Base-by-base conservation (phyloP, 2,329 filamentous ascomycete genomes). In the Arthrobotrys sinensis region DNA sequence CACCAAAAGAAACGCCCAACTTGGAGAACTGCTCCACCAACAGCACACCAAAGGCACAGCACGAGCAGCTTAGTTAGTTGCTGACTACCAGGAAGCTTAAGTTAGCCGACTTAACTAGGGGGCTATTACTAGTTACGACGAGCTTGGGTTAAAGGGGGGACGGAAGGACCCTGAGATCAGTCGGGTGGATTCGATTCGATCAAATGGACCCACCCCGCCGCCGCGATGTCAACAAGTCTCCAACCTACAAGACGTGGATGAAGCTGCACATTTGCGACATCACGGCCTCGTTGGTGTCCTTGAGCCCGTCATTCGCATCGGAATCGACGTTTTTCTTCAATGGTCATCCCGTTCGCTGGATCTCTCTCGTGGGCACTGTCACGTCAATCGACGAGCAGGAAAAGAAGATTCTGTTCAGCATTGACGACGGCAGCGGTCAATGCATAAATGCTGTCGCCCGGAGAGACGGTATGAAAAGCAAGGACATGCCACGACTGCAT, bases 391-490 rank as follows among this genome's bases (percentile, higher is more conserved):
- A 78, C 8, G 67, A 63, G 19, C 52, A 72, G 4, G 75, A 78
- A 12, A 71, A 67, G 21, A 36, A 32, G 60, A 55, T 64, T 14
- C n/a, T 68, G 2, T 72, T 52, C 46, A 72, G 52, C 43, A 72
- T 78, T 50, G 75, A 78, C 67, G 75, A 78, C 53, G 75, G 75
- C 32, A 78, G 75, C 53, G 75, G 75, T 11, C 67, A 78, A 48
- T 68, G 53, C 52, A 72, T 78, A 7, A 71, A 68, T 36, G 75
- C 67, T 19, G 53, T 78, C 21, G 67, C 43, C n/a, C 24, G 24
- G 1, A 60, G 21, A 21, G 36, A 53, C 10, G 19, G 12, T 24
- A 36, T 34, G 21, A 19, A 24, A 3, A n/a, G 52, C 16, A 68
- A 67, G 43, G 46, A 64, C 62, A 45, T 78, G 60, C 75, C 75